These are phyloP conservation scores for Farysia itapuensis DNA, from an alignment of 1,284 basidiomycete genomes.

Conservation along the genomic window DNA sequence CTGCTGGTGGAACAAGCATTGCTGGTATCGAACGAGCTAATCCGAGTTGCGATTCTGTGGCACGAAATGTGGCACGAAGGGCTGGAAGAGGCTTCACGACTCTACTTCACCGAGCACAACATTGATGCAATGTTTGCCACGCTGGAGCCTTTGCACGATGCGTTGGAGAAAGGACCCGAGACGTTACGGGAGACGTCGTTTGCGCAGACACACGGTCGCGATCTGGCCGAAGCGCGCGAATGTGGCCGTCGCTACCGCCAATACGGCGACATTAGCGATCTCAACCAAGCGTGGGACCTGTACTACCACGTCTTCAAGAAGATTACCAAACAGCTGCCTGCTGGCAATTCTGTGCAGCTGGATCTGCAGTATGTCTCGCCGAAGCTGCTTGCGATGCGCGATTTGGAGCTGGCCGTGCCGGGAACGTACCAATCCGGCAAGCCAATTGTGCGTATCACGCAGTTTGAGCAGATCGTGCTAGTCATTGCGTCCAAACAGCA, in stretches of 20 bases:
- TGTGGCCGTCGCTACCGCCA: conserved; percentile 83
- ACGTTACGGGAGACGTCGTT: conserved; percentile 95
- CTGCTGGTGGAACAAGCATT: conserved; percentile 88
- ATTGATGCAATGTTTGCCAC: conserved; percentile 98
- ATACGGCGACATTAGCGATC: conserved; percentile 79
- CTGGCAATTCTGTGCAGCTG: conserved; percentile 74
- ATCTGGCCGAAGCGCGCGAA: conserved; percentile 90
- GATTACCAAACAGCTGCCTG: conserved; percentile 89
- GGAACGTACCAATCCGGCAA: conserved; percentile 93
- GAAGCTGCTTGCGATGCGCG: conserved; percentile 80
- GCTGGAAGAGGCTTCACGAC: conserved; percentile 91
- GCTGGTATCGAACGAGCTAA: conserved; percentile 89
- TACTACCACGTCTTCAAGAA: conserved; percentile 96
- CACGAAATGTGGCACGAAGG: conserved; percentile 99
- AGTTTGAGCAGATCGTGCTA: conserved; percentile 62
- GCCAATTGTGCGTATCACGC: conserved; percentile 79
- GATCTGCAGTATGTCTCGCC: conserved; percentile 98
- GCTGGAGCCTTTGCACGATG: conserved; percentile 88
- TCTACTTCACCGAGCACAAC: conserved; percentile 98
- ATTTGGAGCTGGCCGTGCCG: conserved; percentile 91
- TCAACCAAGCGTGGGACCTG: conserved; percentile 99
- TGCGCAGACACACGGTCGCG: conserved; percentile 88
- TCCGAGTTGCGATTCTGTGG: conserved; percentile 97
- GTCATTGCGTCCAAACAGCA: conserved; percentile 99
- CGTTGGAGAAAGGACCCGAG: conserved; percentile 92